phyloP scores from a whole-genome alignment of 1,139 yeast genomes.

The Saccharomyces pastorianus region DNA sequence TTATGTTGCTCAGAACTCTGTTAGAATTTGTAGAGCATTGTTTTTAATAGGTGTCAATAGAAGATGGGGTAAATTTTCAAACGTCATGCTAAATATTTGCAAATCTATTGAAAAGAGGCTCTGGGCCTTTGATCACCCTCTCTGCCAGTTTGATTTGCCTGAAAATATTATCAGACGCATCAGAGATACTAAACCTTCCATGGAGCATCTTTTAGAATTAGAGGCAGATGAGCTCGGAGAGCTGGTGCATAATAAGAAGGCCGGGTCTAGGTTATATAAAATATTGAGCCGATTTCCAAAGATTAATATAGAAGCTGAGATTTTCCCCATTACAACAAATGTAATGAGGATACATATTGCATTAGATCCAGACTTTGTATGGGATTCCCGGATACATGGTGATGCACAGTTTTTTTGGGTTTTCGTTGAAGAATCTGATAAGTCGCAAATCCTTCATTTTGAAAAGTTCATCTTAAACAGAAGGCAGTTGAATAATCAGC shows the following conservation, averaged over 20 bases:
- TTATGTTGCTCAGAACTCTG: constrained; percentile 92
- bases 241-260: constrained; percentile 67
- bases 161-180: constrained; percentile 55
- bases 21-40: constrained; percentile 85
- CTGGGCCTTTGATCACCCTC: constrained; percentile 90
- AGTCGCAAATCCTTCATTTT: constrained; percentile 66
- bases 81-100: constrained; percentile 68
- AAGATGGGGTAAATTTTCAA: constrained; percentile 79
- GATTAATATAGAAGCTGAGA: constrained; percentile 63
- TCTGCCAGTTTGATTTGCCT: constrained; percentile 78
- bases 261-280: constrained; percentile 59
- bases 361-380: constrained; percentile 66
- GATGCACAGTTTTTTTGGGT: constrained; percentile 86
- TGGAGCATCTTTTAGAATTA: constrained; percentile 69
- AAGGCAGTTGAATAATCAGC: constrained; percentile 48
- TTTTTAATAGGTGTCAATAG: constrained; percentile 79
- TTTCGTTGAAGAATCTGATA: constrained; percentile 78
- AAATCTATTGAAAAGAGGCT: constrained; percentile 75
- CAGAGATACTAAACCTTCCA: constrained; percentile 55
- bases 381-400: constrained; percentile 82
- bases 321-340: constrained; percentile 82
- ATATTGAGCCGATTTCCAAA: constrained; percentile 68
- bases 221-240: constrained; percentile 77
- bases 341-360: constrained; percentile 75
- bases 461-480: constrained; percentile 67